Base-by-base conservation (phyloP, 805 yeast genomes). In the Yarrowia osloensis region DNA sequence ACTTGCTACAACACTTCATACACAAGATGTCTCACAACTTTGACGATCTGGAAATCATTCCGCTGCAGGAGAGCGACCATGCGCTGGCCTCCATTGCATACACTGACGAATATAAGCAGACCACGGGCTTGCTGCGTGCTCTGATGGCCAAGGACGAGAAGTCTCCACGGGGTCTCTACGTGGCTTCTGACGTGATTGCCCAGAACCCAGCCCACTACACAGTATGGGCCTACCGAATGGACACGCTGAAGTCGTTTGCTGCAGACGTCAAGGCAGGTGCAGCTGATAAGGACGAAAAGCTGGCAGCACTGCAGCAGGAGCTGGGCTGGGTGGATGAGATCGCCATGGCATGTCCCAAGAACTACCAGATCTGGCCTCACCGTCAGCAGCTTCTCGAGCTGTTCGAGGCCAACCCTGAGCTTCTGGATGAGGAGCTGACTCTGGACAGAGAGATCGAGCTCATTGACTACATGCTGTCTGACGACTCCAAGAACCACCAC, bases 301-400 rank as follows among this genome's bases (percentile, higher is more conserved):
- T 33, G 21, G 40, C 54, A 3, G 17, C 33, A 2, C 59, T 63
- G 22, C 37, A 22, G 15, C 77, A 74, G 17, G 97, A 94, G 73
- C 79, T 91, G 42, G 85, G 85, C 42, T 91, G 97, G 97, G 82
- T 91, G 70, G 95, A 90, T 72, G 81, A 81, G 37, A 78, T 90
- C 39, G 93, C 97, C 0, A 74, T 89, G 59, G 86, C 83, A 13
- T 88, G 89, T 75, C 89, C 93, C 46, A 95, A 95, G 76, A 94
- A 93, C 79, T 95, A 95, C 77, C 99, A 95, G 76, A 88, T 94
- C n/a, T 95, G 98, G 98, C 90, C 93, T 72, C 93, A 94, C 74
- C 84, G 98, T 67, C 93, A 89, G 73, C 79, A 86, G 37, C 74
- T 94, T 21, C 59, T 63, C 3, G 49, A 47, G 19, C 47, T 68